Evolutionary conservation across 2,329 filamentous ascomycete species (phyloP).

Genomic region (Apiospora phragmitis): DNA sequence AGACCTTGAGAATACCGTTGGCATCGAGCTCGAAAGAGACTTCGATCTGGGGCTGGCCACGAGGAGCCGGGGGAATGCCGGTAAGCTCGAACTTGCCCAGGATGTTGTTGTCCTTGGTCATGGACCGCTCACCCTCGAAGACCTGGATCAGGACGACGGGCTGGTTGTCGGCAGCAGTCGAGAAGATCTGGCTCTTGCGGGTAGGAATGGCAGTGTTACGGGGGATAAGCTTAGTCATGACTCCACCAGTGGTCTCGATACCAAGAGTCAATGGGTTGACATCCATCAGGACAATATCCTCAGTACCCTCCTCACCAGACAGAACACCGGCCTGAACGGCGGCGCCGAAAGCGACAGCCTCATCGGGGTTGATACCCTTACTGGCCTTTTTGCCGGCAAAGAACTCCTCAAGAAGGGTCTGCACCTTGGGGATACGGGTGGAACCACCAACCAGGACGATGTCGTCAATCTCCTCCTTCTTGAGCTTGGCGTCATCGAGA

Average conservation of each 20-base stretch:
- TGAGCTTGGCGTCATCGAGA: conserved; percentile 95
- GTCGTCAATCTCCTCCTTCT: conserved; percentile 93
- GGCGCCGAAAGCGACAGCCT: conserved; percentile 97
- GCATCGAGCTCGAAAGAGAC: conserved; percentile 97
- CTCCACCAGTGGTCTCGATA: conserved; percentile 96
- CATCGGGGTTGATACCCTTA: conserved; percentile 99
- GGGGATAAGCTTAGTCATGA: conserved; percentile 96
- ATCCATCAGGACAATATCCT: conserved; percentile 89
- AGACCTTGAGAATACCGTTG: conserved; percentile 98
- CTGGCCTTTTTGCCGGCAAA: conserved; percentile 94
- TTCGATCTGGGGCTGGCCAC: conserved; percentile 97
- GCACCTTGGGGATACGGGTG: conserved; percentile 98
- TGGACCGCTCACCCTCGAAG: conserved; percentile 87
- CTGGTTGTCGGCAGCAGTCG: conserved; percentile 95
- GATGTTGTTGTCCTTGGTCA: conserved; percentile 96
- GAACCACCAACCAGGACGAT: conserved; percentile 98
- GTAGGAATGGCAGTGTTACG: conserved; percentile 94
- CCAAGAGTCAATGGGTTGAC: conserved; percentile 95
- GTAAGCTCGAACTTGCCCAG: conserved; percentile 99
- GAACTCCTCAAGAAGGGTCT: conserved; percentile 91
- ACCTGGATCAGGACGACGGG: conserved; percentile 94
- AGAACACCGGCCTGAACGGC: conserved; percentile 97
- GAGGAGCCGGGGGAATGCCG: conserved; percentile 89
- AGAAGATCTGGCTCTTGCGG: conserved; percentile 98
- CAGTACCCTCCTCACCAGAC: conserved; percentile 80